These are phyloP conservation scores for Tetradesmus obliquus DNA, from an alignment of 139 green algal genomes.

Conservation along the genomic window DNA sequence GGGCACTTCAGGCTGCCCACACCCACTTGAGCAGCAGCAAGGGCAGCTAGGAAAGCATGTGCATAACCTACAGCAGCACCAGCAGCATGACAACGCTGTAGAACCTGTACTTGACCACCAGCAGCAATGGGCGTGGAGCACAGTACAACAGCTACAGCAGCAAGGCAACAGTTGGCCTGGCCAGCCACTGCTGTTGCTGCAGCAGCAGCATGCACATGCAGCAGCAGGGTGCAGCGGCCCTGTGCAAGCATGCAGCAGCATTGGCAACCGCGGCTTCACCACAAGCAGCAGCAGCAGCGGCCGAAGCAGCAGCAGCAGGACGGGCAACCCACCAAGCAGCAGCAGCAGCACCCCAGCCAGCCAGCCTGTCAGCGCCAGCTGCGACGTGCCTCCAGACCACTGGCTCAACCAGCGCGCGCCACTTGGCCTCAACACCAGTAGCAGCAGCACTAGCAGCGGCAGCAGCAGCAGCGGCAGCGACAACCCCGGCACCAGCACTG, in stretches of 20 bases:
- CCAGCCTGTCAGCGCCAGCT: neutral
- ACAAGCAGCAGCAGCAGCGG: neutral
- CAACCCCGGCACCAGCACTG: neutral
- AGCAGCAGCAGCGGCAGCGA: neutral
- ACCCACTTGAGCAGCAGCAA: neutral
- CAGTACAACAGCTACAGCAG: neutral
- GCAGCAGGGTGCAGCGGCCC: neutral
- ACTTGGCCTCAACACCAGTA: neutral
- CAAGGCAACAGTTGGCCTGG: neutral
- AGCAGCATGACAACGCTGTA: neutral
- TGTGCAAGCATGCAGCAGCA: neutral
- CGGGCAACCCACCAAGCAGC: neutral
- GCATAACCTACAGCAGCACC: neutral
- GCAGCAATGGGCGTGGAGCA: neutral
- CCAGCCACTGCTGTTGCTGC: neutral
- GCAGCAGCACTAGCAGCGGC: neutral
- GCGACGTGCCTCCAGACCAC: neutral
- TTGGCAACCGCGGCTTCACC: neutral
- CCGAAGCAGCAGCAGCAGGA: slow-evolving; percentile 6
- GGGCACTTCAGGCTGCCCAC: neutral
- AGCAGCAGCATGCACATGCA: slow-evolving; percentile 4
- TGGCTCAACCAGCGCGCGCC: neutral
- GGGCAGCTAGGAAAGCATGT: neutral
- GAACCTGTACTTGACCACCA: neutral
- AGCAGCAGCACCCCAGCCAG: neutral